Evolutionary conservation across 176 grass and related monocot genomes (phyloP), one percentile per base, ranked within the genome.

Genomic region (Elaeis guineensis): DNA sequence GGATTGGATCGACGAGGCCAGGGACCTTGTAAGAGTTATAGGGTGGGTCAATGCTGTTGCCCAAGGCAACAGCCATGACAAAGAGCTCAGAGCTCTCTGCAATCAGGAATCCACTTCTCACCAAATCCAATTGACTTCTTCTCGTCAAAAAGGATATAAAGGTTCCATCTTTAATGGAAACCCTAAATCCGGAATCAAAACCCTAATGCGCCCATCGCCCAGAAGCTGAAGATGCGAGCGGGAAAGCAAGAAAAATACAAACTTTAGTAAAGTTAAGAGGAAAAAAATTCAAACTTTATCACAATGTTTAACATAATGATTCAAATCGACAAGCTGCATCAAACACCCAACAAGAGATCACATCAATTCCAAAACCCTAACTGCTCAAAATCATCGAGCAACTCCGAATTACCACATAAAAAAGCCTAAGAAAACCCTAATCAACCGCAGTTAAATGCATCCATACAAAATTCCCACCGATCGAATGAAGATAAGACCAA

Each of bases 11-110:
- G 48, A 51, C 74, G 44, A 98, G 51, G 2, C 76, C 79, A 19
- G 93, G 79, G 39, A 80, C 70, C 77, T 89, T 98, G 78, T 98
- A 89, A 25, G 81, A 98, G 73, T 54, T 86, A 59, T 98, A 83
- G 69, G 23, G 78, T 28, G 35, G 58, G 19, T 67, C 56, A 61
- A 2, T 66, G 60, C 54, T 58, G 57, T 64, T 65, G 19, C 22
- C 69, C 15, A 19, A 19, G 26, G 63, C 68, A 57, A 82, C 74
- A 65, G 86, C 82, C 82, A 85, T 82, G 54, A 54, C 55, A 30
- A 5, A 54, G 67, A 78, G 74, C 70, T 74, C 51, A 64, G 56
- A 68, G 61, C 77, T 72, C 62, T 48, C 5, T 24, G 69, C 15
- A 11, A 30, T 53, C 55, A 14, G 9, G 14, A 21, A 20, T 39